Evolutionary conservation across 148 eudicot genomes (phyloP), one percentile per base, ranked within the genome.

Genomic region (Rhododendron molle): DNA sequence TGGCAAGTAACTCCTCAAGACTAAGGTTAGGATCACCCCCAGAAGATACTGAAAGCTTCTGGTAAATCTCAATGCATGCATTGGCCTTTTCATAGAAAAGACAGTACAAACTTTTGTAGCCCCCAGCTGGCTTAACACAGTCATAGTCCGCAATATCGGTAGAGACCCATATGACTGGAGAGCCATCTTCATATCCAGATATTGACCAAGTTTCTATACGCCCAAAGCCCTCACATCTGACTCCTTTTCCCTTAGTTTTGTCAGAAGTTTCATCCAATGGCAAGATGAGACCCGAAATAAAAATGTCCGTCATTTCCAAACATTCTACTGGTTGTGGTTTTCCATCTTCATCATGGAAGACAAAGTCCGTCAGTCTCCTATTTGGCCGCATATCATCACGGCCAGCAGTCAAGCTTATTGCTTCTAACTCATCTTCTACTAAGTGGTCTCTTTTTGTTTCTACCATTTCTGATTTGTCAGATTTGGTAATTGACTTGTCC

Each of bases 111-210:
- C 93, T 95, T 90, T 90, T 94, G 90, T 93, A 97, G 77, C 87
- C 84, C 18, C 87, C 89, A 32, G 95, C 87, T 26, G 98, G 95
- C 85, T 92, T 97, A 26, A 90, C 85, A 87, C 99, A 97, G 71
- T 92, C 95, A 89, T 97, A 95, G 85, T 97, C 99, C 83, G 96
- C 98, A 73, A 97, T 10, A 2, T 93, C 98, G 20, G 99, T 97
- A 6, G 98, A 93, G 23, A 95, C 84, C 99, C 99, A 97, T 82
- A 97, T 89, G 16, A 93, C 93, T 49, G 99, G 99, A 32, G 88
- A 81, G 23, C 98, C 96, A 84, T 95, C 99, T 91, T 97, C 99
- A 87, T 95, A 97, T 47, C 99, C 99, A 87, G 99, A 97, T 78
- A 97, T 94, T 11, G 93, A 89, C 99, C 99, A 95, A 60, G 89